Evolutionary conservation across 2,329 filamentous ascomycete species (phyloP), one percentile per base, ranked within the genome.

Genomic region (Pseudocercospora cruenta): DNA sequence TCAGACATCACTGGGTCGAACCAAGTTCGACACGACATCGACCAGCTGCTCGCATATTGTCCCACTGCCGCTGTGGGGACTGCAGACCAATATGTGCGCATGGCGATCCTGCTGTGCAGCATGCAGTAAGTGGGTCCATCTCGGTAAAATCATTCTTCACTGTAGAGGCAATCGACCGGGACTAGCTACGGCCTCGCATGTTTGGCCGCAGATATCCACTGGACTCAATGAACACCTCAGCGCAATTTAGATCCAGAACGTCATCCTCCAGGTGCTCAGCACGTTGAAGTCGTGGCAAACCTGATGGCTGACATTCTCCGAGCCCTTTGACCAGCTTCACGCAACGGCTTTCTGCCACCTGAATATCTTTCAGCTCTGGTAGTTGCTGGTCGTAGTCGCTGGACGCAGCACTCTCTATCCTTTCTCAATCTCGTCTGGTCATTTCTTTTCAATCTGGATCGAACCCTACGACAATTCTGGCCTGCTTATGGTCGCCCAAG

Each of bases 181-280:
- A 31, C 31, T 22, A 26, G n/a, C 59, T 62, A 47, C 24, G n/a
- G n/a, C 10, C 24, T 54, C 59, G 55, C 59, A 62, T 62, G 59
- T 43, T 54, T 43, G 59, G 24, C 47, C 47, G 59, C 21, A 31
- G 21, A 24, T 21, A 53, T 54, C 31, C 45, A 28, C 24, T 43
- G 49, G 36, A 24, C 60, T 43, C 28, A 22, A 21, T 54, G 21
- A 24, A n/a, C 19, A 10, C 9, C 51, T 14, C 51, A 54, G 51
- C 51, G 24, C 22, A 28, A 54, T 54, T 28, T 54, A 28, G 14
- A 4, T 39, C 51, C 51, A n/a, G 24, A 54, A 54, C 21, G 51
- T 54, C 24, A 54, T 54, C 10, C 22, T 54, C 24, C 21, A 28
- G 24, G 14, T 28, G 10, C 21, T 54, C 24, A 22, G 16, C 21